Base-by-base conservation (phyloP, 495 filamentous ascomycete genomes). In the Penicillium lividum region DNA sequence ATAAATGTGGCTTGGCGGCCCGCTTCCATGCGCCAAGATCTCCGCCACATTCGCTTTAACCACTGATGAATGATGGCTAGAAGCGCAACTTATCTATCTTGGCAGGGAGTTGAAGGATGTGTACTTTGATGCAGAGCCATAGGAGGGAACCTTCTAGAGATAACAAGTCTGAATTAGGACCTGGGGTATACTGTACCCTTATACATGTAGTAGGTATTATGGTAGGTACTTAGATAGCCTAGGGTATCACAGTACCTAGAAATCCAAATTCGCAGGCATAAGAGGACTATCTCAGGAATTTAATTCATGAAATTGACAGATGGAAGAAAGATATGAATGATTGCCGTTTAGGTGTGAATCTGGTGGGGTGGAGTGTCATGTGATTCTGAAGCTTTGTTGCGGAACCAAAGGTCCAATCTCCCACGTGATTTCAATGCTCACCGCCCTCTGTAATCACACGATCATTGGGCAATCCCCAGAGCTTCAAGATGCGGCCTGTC, bases 401-500 rank as follows among this genome's bases (percentile, higher is more conserved):
- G 22, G 22, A 22, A 22, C 22, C 22, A 22, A 22, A 22, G 22
- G 22, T 22, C 22, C 22, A 22, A 22, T 22, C 22, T 22, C 1
- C 22, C 33, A 36, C 33, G 33, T 36, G 33, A 36, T 11, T 4
- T 11, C 2, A 22, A 11, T 1, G 9, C 9, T 56, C 59, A 67
- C 61, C 61, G 60, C 64, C 31, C 16, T 15, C 2, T 1, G 7
- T 40, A 5, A 4, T 8, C 7, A 10, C 18, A 10, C 30, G 30
- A 3, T 38, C 40, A 64, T 60, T 62, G 63, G 56, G 7, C n/a
- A 30, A 47, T 15, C 29, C 25, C 3, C 9, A 1, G 34, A 43
- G 25, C 51, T n/a, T 44, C 38, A 65, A 55, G 65, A 73, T 71
- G 68, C 64, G 58, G 58, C 57, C 61, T 45, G 47, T 58, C 45